Conservation (phyloP, 1,284 basidiomycete genomes). For the Phaffia rhodozyma region DNA sequence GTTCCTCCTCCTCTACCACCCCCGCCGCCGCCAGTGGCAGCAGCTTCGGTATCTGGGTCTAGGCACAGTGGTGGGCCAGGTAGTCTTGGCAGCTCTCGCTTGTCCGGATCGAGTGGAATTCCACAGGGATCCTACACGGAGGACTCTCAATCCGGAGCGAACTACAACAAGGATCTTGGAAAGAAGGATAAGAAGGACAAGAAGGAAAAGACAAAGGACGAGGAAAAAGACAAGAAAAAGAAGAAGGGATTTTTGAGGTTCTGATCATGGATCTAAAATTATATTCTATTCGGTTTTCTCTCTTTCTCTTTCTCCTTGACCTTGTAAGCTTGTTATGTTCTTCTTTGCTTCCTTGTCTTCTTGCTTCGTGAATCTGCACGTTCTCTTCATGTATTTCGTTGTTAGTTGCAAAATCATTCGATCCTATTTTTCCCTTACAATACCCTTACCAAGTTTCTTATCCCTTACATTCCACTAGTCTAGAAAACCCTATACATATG, state of each 20-base stretch:
- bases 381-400: too few relatives aligned
- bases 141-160: conserved; percentile 23
- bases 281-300: background rate
- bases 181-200: conserved; percentile 34
- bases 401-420: too few relatives aligned
- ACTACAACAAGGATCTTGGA: conserved; percentile 22
- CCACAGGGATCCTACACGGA: conserved; percentile 1
- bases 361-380: too few relatives aligned
- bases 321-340: background rate
- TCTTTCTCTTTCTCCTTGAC: background rate
- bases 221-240: conserved; percentile 52
- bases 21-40: conserved; percentile 20
- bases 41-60: conserved; percentile 10
- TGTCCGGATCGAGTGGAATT: background rate
- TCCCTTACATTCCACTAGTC: too few relatives aligned
- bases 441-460: too few relatives aligned
- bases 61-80: background rate
- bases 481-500: too few relatives aligned
- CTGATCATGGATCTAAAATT: conserved; percentile 23
- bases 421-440: too few relatives aligned
- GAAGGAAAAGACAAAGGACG: conserved; percentile 48
- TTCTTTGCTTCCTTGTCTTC: too few relatives aligned
- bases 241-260: conserved; percentile 57
- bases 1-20: conserved; percentile 32
- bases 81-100: background rate